A percentile compares a stretch with the other conserved stretches of the same genome.
phyloP scores from a whole-genome alignment of 441 rosid genomes.

The Kokia cookei region DNA sequence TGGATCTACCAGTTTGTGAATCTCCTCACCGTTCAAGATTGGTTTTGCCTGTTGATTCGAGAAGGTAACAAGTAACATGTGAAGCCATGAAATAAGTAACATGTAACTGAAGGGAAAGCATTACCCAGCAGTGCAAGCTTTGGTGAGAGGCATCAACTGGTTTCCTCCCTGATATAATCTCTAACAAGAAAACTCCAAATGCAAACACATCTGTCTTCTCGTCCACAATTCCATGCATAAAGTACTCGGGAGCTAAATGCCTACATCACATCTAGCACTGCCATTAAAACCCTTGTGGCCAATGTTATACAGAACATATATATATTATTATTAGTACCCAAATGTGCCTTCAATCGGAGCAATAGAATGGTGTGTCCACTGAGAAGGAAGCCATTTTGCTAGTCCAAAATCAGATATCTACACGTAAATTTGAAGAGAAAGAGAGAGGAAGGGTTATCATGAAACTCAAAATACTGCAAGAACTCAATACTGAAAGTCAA shows the following conservation, averaged over 20 bases:
- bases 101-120: neutral
- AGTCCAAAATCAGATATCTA: slow-evolving; percentile 94
- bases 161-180: slow-evolving; percentile 77
- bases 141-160: slow-evolving; percentile 84
- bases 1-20: slow-evolving; percentile 64
- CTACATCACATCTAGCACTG: slow-evolving; percentile 20
- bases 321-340: slow-evolving; percentile 45
- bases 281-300: neutral
- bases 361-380: slow-evolving; percentile 95
- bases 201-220: slow-evolving; percentile 98
- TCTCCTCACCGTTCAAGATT: slow-evolving; percentile 50
- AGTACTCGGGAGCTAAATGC: slow-evolving; percentile 96
- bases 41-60: slow-evolving; percentile 57
- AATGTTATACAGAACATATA: neutral
- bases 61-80: neutral
- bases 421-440: neutral
- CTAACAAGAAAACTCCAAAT: slow-evolving; percentile 83
- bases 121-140: slow-evolving; percentile 92
- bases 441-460: neutral
- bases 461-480: neutral
- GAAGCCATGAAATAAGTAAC: neutral
- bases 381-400: slow-evolving; percentile 97
- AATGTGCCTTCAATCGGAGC: slow-evolving; percentile 97
- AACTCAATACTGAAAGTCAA: neutral
- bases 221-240: slow-evolving; percentile 87